Evolutionary conservation across 495 filamentous ascomycete genomes (phyloP).

Genomic region (Thermochaetoides thermophila): DNA sequence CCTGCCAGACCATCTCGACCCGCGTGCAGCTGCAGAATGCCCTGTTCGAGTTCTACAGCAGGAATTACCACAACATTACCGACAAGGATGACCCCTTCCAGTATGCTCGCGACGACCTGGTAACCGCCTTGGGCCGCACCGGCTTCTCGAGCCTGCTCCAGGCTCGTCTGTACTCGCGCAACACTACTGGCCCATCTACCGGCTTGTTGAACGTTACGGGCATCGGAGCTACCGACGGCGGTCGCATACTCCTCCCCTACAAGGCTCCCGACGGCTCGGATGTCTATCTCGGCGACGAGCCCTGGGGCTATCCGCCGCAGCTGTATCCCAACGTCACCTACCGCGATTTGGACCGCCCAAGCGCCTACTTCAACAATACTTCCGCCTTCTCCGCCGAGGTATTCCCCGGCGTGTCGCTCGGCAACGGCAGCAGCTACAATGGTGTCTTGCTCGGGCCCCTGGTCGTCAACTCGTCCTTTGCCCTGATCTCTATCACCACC

Average conservation of each 20-base stretch:
- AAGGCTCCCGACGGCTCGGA: conserved; percentile 37
- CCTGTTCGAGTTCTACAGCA: conserved; percentile 44
- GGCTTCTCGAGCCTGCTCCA: conserved; percentile 46
- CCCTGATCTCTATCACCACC: conserved; percentile 67
- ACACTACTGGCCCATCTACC: conserved; percentile 34
- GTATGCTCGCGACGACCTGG: conserved; percentile 39
- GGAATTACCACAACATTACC: conserved; percentile 23
- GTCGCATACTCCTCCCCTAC: conserved; percentile 42
- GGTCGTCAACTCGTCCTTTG: conserved; percentile 49
- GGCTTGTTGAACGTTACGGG: conserved; percentile 49
- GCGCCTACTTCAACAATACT: conserved; percentile 22
- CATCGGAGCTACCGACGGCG: conserved; percentile 10
- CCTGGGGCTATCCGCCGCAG: conserved; percentile 46
- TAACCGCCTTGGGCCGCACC: conserved; percentile 41
- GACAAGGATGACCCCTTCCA: conserved; percentile 30
- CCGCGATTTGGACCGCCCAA: conserved; percentile 22
- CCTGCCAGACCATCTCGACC: conserved; percentile 49
- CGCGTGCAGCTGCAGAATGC: conserved; percentile 51
- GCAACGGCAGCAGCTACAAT: conserved; percentile 25
- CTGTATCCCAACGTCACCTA: conserved; percentile 69
- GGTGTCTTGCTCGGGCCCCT: conserved; percentile 55
- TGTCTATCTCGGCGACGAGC: conserved; percentile 42
- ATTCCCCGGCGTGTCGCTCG: conserved; percentile 39
- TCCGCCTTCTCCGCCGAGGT: conserved; percentile 24
- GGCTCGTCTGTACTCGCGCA: conserved; percentile 48